Base-by-base conservation (phyloP, 2,329 filamentous ascomycete genomes). In the Rhynchosporium agropyri region DNA sequence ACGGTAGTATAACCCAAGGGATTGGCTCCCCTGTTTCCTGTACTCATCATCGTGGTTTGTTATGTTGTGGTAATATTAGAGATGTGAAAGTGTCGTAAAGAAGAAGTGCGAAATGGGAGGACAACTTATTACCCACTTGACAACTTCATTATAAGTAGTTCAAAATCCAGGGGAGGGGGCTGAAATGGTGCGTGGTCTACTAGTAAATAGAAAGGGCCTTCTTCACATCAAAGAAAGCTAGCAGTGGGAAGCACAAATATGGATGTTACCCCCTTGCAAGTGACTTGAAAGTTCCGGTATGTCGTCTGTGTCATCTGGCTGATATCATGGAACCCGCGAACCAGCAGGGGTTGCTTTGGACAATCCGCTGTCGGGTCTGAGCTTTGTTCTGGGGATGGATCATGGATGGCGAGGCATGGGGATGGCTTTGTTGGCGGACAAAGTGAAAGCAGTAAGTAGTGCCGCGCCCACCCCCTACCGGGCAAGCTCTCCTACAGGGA, bases 281-380 rank as follows among this genome's bases (percentile, higher is more conserved):
- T 70, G 69, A 73, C 65, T 72, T 70, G 1, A 68, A 65, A 67
- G 68, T 66, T 71, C 70, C 68, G 70, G 70, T 70, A 73, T 72
- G 70, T 73, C 67, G 70, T 74, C 70, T 72, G 71, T 74, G 72
- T 73, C 71, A 74, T 74, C 62, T 70, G 67, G 69, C 65, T 71
- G 69, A 64, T 68, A 69, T 67, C 65, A 68, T 68, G 70, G 70
- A 69, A 67, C 65, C 66, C 68, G 69, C 68, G 68, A 69, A 67
- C 65, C 61, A 67, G 51, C 69, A 69, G 63, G 67, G 68, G 63
- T 67, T 62, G 54, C 63, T 60, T 61, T 58, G 58, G 62, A 58
- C 59, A 68, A 69, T 71, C 64, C 63, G 57, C 57, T 33, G 48
- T 48, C 68, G 65, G 71, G 70, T 69, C 71, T 68, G 70, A 72